Conservation (phyloP, 148 eudicot species). For the Vaccinium corymbosum region DNA sequence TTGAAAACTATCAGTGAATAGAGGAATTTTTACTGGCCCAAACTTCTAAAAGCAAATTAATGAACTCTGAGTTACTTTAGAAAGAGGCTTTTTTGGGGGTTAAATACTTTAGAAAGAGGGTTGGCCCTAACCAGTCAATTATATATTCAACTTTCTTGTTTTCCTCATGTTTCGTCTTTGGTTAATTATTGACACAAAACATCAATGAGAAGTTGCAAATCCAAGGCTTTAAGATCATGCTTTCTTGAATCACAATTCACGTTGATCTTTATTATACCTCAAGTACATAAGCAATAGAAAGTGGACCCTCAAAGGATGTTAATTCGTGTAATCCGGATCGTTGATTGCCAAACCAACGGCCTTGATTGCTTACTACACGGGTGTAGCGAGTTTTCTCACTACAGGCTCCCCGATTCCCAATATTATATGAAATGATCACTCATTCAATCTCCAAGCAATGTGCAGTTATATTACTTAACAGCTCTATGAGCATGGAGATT, state of each 20-base stretch:
- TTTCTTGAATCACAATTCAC: slow-evolving; percentile 10
- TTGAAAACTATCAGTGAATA: neutral
- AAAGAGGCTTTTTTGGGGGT: neutral
- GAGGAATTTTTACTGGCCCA: neutral
- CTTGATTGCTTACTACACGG: no score
- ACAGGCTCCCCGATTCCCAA: no score
- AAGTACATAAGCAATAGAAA: neutral
- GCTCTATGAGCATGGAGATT: no score
- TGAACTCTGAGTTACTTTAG: neutral
- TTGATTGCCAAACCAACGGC: no score
- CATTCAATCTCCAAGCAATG: no score
- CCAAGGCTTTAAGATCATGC: neutral
- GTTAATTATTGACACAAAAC: neutral
- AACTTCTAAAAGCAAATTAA: neutral
- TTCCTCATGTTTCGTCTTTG: neutral
- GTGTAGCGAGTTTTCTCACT: no score
- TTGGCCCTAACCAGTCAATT: neutral
- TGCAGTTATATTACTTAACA: no score
- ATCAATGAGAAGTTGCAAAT: neutral
- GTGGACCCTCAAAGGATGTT: slow-evolving; percentile 7
- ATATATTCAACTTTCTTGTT: neutral
- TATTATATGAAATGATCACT: no score
- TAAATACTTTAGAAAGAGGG: neutral
- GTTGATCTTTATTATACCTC: neutral
- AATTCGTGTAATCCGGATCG: no score